These are phyloP conservation scores for Cystobasidium ongulense DNA, from an alignment of 768 basidiomycete species.

Conservation along the genomic window DNA sequence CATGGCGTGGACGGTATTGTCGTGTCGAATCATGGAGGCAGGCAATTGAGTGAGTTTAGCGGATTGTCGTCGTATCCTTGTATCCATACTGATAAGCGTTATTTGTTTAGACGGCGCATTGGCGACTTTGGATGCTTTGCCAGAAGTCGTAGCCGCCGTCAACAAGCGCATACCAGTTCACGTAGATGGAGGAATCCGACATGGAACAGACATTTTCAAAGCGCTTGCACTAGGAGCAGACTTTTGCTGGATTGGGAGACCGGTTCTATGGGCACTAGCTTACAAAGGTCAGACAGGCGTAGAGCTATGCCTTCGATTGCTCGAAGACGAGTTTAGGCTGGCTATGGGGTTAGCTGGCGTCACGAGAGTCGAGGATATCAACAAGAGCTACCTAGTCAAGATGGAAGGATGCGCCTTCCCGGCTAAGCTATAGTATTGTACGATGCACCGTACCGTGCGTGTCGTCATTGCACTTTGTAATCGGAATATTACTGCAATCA, in stretches of 20 bases:
- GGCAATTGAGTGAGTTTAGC: constrained; percentile 42
- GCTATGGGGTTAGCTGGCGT: constrained; percentile 48
- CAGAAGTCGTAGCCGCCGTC: constrained; percentile 39
- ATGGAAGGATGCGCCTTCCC: constrained; percentile 24
- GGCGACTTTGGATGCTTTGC: constrained; percentile 42
- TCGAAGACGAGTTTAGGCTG: constrained; percentile 49
- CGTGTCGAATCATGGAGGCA: constrained; percentile 82
- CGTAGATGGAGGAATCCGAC: constrained; percentile 36
- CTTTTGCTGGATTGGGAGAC: constrained; percentile 38
- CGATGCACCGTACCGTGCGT: too few species aligned
- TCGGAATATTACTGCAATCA: too few species aligned
- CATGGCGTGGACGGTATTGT: constrained; percentile 80
- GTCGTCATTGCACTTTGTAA: too few species aligned
- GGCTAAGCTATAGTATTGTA: constrained; percentile 2
- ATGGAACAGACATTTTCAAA: constrained; percentile 40
- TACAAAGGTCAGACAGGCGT: constrained; percentile 47
- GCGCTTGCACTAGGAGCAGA: constrained; percentile 36
- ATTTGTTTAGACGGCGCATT: constrained; percentile 35
- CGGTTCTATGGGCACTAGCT: constrained; percentile 47
- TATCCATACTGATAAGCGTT: constrained; percentile 8
- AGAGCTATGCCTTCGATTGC: constrained; percentile 38
- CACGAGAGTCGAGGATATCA: constrained; percentile 45
- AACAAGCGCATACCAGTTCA: constrained; percentile 35
- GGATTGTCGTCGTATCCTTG: constrained; percentile 32
- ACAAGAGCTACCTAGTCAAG: constrained; percentile 36